Base-by-base conservation (phyloP, 306 rosid genomes). In the Dalbergia oliveri region DNA sequence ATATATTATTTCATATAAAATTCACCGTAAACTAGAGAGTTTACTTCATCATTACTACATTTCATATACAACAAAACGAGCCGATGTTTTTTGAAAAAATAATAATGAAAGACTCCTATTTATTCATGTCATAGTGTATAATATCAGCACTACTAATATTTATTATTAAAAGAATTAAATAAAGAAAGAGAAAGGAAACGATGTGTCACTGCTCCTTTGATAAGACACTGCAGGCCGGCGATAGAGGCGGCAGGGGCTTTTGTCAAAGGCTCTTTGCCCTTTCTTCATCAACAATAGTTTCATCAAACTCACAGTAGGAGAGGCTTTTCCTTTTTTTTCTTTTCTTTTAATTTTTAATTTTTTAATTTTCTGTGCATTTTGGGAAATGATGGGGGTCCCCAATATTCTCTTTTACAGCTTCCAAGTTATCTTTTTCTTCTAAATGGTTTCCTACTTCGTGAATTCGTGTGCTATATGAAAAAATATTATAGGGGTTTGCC, bases 141-240 rank as follows among this genome's bases (percentile, higher is more conserved):
- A 44, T 44, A 10, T 37, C 7, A 37, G 5, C 41, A 6, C 41
- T 37, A 10, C 59, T 53, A 53, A 51, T 51, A 51, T 44, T 0
- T 54, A 54, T n/a, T 15, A 75, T 61, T 61, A 34, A 45, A 47
- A 65, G 47, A 74, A 21, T 59, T 41, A 68, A 44, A 68, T 75
- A 37, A 12, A 64, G 73, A 68, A 51, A 14, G 31, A 54, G 39
- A 74, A 78, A 75, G 62, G 72, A 63, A 81, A 84, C 57, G 82
- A 39, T 1, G 76, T 67, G 85, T 87, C 74, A 80, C 67, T 14
- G 53, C 13, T 6, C 21, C 10, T 18, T 72, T 89, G 92, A 86
- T 60, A 73, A 53, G 90, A 84, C 86, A 71, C 50, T 31, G 83
- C 82, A 86, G 88, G 88, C 78, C 88, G 75, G 84, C 87, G 73